Base-by-base conservation (phyloP, 768 basidiomycete genomes). In the Rhodotorula sphaerocarpa region DNA sequence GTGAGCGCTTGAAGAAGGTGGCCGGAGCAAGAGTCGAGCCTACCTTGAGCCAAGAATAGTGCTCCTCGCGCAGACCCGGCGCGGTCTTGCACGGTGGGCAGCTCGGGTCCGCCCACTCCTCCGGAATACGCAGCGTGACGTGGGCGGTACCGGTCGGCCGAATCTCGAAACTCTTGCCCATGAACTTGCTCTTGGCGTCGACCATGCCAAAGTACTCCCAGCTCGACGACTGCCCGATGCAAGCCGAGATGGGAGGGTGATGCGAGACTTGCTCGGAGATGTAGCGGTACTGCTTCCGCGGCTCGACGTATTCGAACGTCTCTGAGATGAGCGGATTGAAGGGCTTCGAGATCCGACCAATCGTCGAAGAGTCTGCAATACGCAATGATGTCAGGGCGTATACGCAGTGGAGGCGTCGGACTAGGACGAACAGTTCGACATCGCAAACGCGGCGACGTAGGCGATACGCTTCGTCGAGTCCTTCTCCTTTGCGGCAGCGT, bases 321-420 rank as follows among this genome's bases (percentile, higher is more conserved):
- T 97, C 92, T 71, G 85, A 83, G 58, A 95, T 82, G 84, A 93
- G 88, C 10, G 90, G 92, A 75, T 95, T 95, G 77, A 95, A 95
- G 2, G 91, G 92, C 75, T 96, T 95, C 18, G 92, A 92, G 66
- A 97, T 95, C 42, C 92, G 82, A 6, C 93, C 92, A 69, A 93
- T 88, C 3, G 92, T 97, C 28, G 88, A 90, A 1, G 88, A 90
- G 76, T 97, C 45, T 46, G 45, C 27, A 27, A 39, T n/a, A n/a
- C 11, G 27, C 45, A 27, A 46, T 10, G 45, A 5, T 14, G 45
- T 46, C 27, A 46, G 45, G 12, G 28, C 27, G 25, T 15, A 9
- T 12, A 2, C 25, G 7, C 2, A 11, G 6, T n/a, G 9, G 45
- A 39, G 16, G 16, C 36, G 16, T 39, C 16, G 45, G 43, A 12